phyloP scores from a whole-genome alignment of 208 protist species.

The Naegleria lovaniensis region DNA sequence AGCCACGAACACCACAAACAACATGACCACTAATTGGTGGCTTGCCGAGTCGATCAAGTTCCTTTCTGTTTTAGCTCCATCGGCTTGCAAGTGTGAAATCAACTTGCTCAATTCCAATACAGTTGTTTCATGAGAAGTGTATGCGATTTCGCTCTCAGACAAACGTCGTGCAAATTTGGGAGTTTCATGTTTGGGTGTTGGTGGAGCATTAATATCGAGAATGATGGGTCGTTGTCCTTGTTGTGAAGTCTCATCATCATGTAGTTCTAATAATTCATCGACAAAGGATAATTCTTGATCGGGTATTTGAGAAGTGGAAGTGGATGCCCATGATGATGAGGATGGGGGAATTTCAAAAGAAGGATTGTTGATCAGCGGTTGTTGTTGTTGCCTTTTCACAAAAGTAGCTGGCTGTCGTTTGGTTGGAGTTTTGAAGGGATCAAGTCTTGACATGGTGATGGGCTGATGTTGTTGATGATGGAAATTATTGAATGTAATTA shows the following conservation, averaged over 20 bases:
- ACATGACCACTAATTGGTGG: not conserved
- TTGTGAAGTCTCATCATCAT: not conserved
- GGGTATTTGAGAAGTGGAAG: not conserved
- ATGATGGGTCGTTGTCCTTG: not conserved
- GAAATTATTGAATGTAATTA: too few species aligned
- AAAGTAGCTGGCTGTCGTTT: not conserved
- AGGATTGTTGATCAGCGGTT: not conserved
- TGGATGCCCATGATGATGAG: not conserved
- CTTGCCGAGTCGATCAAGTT: not conserved
- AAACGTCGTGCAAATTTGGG: not conserved
- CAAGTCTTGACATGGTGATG: too few species aligned
- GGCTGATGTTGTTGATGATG: not conserved
- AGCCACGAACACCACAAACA: not conserved
- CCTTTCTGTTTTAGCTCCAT: not conserved
- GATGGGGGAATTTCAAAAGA: not conserved
- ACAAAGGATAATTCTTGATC: not conserved
- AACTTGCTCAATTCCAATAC: not conserved
- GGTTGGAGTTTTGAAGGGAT: not conserved
- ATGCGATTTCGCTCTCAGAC: not conserved
- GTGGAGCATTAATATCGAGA: not conserved
- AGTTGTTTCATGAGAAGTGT: not conserved
- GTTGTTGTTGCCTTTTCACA: not conserved
- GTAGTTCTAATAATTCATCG: not conserved
- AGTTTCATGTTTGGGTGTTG: not conserved
- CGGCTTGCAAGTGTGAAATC: not conserved